Base-by-base conservation (phyloP, 768 basidiomycete species). In the Tricholoma matsutake region DNA sequence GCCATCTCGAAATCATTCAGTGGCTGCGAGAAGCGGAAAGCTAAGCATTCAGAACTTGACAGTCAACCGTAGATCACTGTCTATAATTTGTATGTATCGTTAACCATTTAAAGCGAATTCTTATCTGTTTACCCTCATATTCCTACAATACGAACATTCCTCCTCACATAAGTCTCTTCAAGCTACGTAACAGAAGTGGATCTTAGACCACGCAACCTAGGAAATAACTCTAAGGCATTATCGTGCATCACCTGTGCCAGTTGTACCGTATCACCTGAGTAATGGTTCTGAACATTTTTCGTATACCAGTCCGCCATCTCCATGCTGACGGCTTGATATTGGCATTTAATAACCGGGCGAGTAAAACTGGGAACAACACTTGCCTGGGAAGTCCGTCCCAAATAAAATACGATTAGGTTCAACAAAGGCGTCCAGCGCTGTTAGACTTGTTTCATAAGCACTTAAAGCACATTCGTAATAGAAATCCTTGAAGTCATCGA, bases 351-450 rank as follows among this genome's bases (percentile, higher is more conserved):
- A 20, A 56, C 53, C 25, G 31, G 28, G 31, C 25, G 43, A n/a
- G 22, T 34, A 25, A 56, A 25, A 25, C 20, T 4, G 25, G 41
- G 18, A 32, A 14, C 28, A 11, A 49, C 58, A 65, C 74, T 58
- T 69, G 88, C 90, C 90, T 57, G 90, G 90, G 67, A 88, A 89
- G 71, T 92, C 90, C 14, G 86, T 87, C 41, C 90, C 90, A 69
- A 88, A 91, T 25, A 91, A 73, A 57, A 92, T 71, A 35, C 72
- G 84, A 49, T 84, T 81, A 1, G 72, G 67, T 20, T 74, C 67
- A 2, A 84, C 79, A 67, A 88, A 85, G 18, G 70, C 68, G 52
- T 85, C 76, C 67, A 87, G 75, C 4, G 82, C 78, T 18, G 76
- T 68, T 18, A 89, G 73, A 54, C 78, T 86, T 22, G 80, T 71